Evolutionary conservation across 2,329 filamentous ascomycete species (phyloP).

Genomic region (Chaetothyriales sp.): DNA sequence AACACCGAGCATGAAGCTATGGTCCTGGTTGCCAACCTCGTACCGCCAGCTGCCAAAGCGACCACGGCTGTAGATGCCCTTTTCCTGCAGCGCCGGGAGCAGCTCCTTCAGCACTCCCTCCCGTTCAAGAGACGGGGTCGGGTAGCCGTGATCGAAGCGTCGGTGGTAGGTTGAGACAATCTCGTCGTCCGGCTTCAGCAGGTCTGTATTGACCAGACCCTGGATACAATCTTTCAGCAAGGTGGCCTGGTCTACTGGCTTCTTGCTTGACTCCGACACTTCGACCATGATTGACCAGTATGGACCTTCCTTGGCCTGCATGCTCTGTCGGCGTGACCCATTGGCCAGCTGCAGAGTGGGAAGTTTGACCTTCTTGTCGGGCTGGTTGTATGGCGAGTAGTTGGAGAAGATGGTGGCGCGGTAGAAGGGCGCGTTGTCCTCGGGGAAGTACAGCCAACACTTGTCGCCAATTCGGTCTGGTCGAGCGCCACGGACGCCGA

Average conservation of each 20-base stretch:
- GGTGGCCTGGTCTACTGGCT: constrained; percentile 77
- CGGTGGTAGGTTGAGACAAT: constrained; percentile 98
- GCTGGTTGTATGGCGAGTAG: constrained; percentile 98
- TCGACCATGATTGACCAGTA: constrained; percentile 99
- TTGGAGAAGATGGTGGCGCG: constrained; percentile 99
- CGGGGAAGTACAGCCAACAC: constrained; percentile 99
- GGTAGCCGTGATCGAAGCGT: constrained; percentile 95
- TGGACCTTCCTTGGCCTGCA: constrained; percentile 65
- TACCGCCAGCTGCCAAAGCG: constrained; percentile 98
- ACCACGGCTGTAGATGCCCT: constrained; percentile 87
- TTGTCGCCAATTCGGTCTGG: constrained; percentile 97
- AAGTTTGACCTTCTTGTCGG: constrained; percentile 64
- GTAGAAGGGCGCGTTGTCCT: constrained; percentile 98
- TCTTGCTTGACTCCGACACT: constrained; percentile 88
- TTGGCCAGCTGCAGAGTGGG: constrained; percentile 73
- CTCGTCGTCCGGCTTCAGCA: constrained; percentile 81
- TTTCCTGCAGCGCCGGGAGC: constrained; percentile 76
- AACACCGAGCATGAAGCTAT: constrained; percentile 93
- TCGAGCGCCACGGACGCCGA: constrained; percentile 79
- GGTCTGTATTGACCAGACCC: constrained; percentile 92
- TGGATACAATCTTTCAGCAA: constrained; percentile 83
- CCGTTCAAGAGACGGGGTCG: constrained; percentile 84
- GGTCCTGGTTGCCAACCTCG: constrained; percentile 93
- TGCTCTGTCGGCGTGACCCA: constrained; percentile 62
- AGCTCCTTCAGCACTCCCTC: constrained; percentile 87